Base-by-base conservation (phyloP, 1,139 yeast genomes). In the Candida tetrigidarum region DNA sequence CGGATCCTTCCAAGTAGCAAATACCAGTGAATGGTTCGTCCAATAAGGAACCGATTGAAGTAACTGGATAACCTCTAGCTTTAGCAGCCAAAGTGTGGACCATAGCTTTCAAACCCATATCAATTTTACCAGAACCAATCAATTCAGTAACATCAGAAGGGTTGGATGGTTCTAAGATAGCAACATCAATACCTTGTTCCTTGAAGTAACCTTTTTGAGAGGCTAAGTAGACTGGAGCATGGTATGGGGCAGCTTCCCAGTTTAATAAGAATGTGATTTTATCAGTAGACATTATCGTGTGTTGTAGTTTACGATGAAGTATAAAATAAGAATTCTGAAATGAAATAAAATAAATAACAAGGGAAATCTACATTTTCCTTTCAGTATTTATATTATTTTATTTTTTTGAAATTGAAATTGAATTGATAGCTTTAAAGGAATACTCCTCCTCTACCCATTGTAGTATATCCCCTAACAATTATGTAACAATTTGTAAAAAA, bases 41-140 rank as follows among this genome's bases (percentile, higher is more conserved):
- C 51, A 79, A 67, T 42, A 79, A 63, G 3, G 83, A 77, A 1
- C 77, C 84, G 49, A 79, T 74, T 9, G 83, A 76, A 22, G 82
- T 79, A 23, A 79, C 82, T 19, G 82, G 81, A 58, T 67, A 79
- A 4, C 83, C 83, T 50, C 83, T 69, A 14, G 84, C 84, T 57
- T 78, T 78, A 16, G 83, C 83, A 47, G 84, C 84, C 52, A 79
- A 65, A 3, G 84, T 79, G 53, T 79, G 84, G 51, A 79, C 79
- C 84, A 79, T 79, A 37, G 84, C 84, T 59, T 79, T 79, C 51
- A 79, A 66, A 12, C 84, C 84, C 80, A 79, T 77, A 57, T 79
- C 83, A 44, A 78, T 68, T 53, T 79, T 79, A 16, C 83, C 84
- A 2, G 78, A 67, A 3, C 83, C 83, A 57, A 79, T 75, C 53